phyloP scores from a whole-genome alignment of 192 early-diverging fungal species.

The Coemansia sp. region DNA sequence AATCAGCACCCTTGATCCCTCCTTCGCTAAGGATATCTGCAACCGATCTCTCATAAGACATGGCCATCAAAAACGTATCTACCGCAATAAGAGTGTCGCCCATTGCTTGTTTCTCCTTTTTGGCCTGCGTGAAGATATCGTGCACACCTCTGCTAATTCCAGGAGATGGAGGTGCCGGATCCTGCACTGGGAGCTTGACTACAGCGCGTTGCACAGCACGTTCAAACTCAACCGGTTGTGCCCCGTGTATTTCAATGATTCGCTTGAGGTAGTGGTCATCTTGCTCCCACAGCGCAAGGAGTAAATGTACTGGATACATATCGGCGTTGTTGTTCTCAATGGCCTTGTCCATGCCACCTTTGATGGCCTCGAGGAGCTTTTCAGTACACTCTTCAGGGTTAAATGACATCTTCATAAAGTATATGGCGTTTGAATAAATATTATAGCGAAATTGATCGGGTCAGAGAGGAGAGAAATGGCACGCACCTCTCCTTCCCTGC shows the following conservation, averaged over 20 bases:
- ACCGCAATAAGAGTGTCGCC: constrained; percentile 87
- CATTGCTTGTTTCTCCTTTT: constrained; percentile 80
- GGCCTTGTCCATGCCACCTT: constrained; percentile 64
- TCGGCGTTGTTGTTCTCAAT: constrained; percentile 74
- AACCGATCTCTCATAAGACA: constrained; percentile 68
- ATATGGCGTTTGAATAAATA: not conserved
- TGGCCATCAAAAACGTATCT: constrained; percentile 87
- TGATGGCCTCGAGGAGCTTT: constrained; percentile 73
- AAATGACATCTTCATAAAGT: constrained; percentile 32
- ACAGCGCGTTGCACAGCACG: constrained; percentile 77
- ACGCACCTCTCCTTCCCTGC: no score
- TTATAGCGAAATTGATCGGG: not conserved
- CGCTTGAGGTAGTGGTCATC: constrained; percentile 77
- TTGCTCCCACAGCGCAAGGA: constrained; percentile 77
- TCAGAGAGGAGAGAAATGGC: not conserved
- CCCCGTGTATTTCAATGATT: constrained; percentile 83
- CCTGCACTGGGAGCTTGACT: constrained; percentile 79
- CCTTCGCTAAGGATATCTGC: constrained; percentile 63
- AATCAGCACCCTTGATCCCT: constrained; percentile 66
- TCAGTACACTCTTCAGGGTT: constrained; percentile 82
- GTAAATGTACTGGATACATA: constrained; percentile 80
- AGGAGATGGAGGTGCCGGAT: constrained; percentile 78
- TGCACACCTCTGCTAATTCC: constrained; percentile 61
- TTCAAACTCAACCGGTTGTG: constrained; percentile 70
- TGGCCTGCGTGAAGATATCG: constrained; percentile 70